Evolutionary conservation across 345 rosid species (phyloP).

Genomic region (Pseudoturritis turrita): DNA sequence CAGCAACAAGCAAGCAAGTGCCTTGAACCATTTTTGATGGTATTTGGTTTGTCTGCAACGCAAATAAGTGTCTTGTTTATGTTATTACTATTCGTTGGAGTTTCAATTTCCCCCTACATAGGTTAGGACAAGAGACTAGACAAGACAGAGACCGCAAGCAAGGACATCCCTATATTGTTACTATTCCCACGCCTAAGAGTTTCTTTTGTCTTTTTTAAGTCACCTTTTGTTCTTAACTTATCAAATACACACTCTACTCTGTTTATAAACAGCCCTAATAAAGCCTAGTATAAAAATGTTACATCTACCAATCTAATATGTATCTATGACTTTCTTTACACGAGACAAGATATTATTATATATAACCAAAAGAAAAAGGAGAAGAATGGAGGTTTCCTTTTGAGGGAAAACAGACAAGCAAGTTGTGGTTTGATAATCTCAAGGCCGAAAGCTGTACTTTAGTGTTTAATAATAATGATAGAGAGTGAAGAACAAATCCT

Average conservation of each 20-base stretch:
- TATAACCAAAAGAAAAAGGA: neutral
- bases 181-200: constrained; percentile 14
- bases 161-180: neutral
- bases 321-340: neutral
- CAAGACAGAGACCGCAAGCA: constrained; percentile 17
- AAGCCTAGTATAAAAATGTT: neutral
- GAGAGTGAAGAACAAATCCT: neutral
- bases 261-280: neutral
- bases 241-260: neutral
- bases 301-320: neutral
- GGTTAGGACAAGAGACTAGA: constrained; percentile 18
- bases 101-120: neutral
- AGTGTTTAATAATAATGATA: neutral
- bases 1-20: too few species aligned
- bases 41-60: constrained; percentile 1
- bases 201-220: neutral
- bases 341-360: neutral
- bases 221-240: neutral
- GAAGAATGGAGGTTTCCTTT: constrained; percentile 13
- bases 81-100: neutral
- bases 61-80: neutral
- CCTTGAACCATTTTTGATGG: too few species aligned
- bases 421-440: constrained; percentile 29
- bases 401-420: constrained; percentile 27
- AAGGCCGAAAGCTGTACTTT: constrained; percentile 25